phyloP scores from a whole-genome alignment of 345 rosid genomes.

The Anastatica hierochuntica region DNA sequence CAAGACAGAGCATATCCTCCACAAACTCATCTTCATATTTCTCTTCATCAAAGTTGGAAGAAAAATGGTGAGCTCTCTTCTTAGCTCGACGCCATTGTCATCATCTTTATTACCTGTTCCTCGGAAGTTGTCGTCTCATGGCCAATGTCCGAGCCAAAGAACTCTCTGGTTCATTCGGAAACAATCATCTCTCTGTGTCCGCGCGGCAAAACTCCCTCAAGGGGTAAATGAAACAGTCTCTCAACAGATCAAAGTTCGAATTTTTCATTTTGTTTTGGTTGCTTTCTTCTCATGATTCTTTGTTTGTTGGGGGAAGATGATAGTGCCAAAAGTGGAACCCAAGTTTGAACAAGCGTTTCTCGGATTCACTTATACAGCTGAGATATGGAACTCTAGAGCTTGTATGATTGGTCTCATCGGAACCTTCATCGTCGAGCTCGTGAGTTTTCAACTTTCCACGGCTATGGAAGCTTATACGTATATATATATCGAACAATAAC shows the following conservation, averaged over 20 bases:
- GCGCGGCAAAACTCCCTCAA: constrained; percentile 54
- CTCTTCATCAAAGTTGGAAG: neutral
- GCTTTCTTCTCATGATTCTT: neutral
- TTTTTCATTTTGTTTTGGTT: neutral
- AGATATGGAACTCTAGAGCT: constrained; percentile 89
- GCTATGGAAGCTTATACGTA: neutral
- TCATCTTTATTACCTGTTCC: constrained; percentile 11
- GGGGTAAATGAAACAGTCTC: constrained; percentile 30
- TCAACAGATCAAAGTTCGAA: neutral
- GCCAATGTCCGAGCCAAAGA: neutral
- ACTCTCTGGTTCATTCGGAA: neutral
- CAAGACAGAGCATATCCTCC: neutral
- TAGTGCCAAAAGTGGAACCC: constrained; percentile 64
- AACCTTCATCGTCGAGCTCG: constrained; percentile 60
- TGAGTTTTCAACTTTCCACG: constrained; percentile 15
- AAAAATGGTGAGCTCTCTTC: constrained; percentile 10
- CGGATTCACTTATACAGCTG: constrained; percentile 74
- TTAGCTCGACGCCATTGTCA: neutral
- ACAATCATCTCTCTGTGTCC: constrained; percentile 28
- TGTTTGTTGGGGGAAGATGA: constrained; percentile 34
- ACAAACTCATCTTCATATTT: constrained; percentile 11
- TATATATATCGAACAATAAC: neutral
- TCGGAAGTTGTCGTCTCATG: neutral
- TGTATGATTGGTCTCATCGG: constrained; percentile 85
- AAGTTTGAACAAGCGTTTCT: constrained; percentile 52